phyloP scores from a whole-genome alignment of 108 stramenopile genomes.

The Conticribra guillardii region DNA sequence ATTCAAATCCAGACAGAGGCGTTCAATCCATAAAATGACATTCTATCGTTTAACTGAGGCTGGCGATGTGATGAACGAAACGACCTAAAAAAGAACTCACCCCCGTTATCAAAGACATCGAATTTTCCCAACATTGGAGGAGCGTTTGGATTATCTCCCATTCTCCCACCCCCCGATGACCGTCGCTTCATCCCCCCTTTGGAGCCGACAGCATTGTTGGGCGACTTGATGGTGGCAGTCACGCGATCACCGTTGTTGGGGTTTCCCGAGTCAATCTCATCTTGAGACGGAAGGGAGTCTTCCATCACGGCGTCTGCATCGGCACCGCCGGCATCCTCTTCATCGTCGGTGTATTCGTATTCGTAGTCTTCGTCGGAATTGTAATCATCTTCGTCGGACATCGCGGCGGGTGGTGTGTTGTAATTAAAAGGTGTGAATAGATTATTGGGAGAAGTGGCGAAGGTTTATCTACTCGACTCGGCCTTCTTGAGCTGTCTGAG shows the following conservation, averaged over 20 bases:
- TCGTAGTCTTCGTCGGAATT: conserved; percentile 55
- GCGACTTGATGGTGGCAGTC: no score
- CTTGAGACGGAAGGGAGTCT: conserved; percentile 1
- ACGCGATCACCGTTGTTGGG: conserved; percentile 5
- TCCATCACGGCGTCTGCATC: conserved; percentile 27
- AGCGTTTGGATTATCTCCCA: conserved; percentile 50
- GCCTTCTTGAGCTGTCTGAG: no score
- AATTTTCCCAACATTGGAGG: conserved; percentile 31
- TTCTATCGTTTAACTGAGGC: no score
- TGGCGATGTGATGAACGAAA: no score
- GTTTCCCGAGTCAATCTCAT: conserved; percentile 1
- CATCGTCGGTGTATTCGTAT: conserved; percentile 59
- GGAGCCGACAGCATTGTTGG: background rate
- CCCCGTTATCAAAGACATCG: no score
- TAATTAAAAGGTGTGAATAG: background rate
- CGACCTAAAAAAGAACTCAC: no score
- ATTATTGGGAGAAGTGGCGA: no score
- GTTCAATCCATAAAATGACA: no score
- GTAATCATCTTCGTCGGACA: conserved; percentile 42
- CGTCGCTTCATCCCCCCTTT: conserved; percentile 30
- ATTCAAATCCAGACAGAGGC: no score
- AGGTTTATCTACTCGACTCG: no score
- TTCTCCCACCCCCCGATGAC: conserved; percentile 10
- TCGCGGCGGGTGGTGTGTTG: conserved; percentile 8
- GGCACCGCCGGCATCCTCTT: conserved; percentile 20